Evolutionary conservation across 352 stramenopile genomes (phyloP), one percentile per base, ranked within the genome.

Genomic region (Phytopythium kandeliae): DNA sequence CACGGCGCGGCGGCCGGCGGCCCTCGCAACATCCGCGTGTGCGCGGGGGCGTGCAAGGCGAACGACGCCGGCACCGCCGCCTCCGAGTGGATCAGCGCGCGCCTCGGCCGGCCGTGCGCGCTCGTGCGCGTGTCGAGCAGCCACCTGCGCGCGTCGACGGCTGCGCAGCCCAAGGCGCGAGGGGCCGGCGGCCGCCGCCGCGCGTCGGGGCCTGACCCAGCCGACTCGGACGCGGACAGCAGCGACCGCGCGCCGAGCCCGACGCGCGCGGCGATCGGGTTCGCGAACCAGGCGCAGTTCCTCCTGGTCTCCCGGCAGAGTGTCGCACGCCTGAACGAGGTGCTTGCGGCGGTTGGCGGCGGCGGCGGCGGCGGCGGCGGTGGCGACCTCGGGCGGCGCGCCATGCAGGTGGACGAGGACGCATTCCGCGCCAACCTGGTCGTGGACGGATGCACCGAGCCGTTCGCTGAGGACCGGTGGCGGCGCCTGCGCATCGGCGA

Each of bases 401-500:
- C n/a, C n/a, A 61, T 71, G 41, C 41, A 45, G 26, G 64, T 88
- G 35, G 50, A 63, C 37, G 79, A 91, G 51, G 77, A 84, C 57
- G 71, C 68, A 22, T 94, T 96, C 50, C 69, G 78, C 22, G 74
- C 80, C 7, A 89, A 93, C 34, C 43, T 92, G 13, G 77, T 86
- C 46, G 66, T 90, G 19, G 80, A 89, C 36, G 74, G 79, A 17
- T 74, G 72, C 42, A 46, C 57, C n/a, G 65, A 62, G 1, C 62
- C 78, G 31, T 89, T 94, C 52, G 74, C 74, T n/a, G 83, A 96
- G 54, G 85, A 96, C 51, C 30, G 55, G 38, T 96, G 85, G 85
- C 44, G 26, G 28, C 51, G 44, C 2, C 13, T 95, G 40, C 56
- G 51, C 16, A 77, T 86, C n/a, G 63, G 64, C 12, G 54, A 54